Evolutionary conservation across 106 monocot species (phyloP), one percentile per base, ranked within the genome.

Genomic region (Hemerocallis citrina): DNA sequence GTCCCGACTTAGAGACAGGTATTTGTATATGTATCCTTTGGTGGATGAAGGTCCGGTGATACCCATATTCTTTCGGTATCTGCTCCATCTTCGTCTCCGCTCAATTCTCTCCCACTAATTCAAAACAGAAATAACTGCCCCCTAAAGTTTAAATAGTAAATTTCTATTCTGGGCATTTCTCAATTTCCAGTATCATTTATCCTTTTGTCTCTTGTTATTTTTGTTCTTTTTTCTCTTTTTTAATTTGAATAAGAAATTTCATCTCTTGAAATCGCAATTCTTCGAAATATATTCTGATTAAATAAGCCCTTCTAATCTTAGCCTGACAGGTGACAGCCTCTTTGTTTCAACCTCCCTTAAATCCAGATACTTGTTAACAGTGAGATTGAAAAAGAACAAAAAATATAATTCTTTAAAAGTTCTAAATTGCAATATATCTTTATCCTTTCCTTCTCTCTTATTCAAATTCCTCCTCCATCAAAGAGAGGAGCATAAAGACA

Each of bases 91-190:
- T 43, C 16, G n/a, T 30, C 15, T 41, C 25, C 14, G n/a, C 13
- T 42, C 42, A 61, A 42, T 28, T 0, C 14, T 40, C 61, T 41
- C 42, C n/a, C 42, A 16, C 40, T n/a, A 14, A 11, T 61, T 61
- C 25, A 42, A 27, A 61, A 41, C 27, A 58, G 57, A 58, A 58
- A 21, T 61, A 61, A 61, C 39, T 17, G 7, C 34, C 34, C 33
- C 11, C 55, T n/a, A 34, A 17, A 52, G 15, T 30, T 21, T 2
- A 23, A 24, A 23, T n/a, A 36, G 27, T 23, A 59, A 32, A 37
- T 36, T 38, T 0, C 58, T 59, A 38, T 36, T 59, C 37, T 38
- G 24, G 38, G 58, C 20, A 27, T 22, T 23, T 38, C 10, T 4
- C 22, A 59, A n/a, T n/a, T n/a, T n/a, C n/a, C n/a, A n/a, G n/a